Evolutionary conservation across 345 rosid genomes (phyloP).

Genomic region (Rhodamnia argentea): DNA sequence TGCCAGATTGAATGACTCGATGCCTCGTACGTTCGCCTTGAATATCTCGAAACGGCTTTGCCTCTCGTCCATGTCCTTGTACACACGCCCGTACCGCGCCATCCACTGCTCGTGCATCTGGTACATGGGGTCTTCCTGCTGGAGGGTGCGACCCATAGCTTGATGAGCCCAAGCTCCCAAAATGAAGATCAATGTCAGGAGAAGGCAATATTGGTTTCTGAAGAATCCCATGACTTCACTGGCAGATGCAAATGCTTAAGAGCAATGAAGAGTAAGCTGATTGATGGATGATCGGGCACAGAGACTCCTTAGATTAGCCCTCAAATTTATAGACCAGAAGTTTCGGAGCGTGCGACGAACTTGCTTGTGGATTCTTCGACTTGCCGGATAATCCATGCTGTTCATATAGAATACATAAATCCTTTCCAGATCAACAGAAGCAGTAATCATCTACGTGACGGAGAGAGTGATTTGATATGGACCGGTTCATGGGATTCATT

Average conservation of each 20-base stretch:
- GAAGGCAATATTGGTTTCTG: neutral
- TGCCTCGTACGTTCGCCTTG: conserved; percentile 18
- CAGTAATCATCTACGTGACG: neutral
- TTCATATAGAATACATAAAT: neutral
- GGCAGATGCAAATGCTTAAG: neutral
- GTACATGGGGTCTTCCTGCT: neutral
- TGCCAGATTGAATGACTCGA: conserved; percentile 21
- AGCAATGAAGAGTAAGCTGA: neutral
- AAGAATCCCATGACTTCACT: neutral
- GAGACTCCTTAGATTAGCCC: neutral
- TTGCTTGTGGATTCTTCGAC: neutral
- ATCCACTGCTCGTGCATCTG: conserved; percentile 24
- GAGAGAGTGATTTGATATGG: neutral
- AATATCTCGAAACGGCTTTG: conserved; percentile 25
- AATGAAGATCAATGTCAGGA: conserved; percentile 5
- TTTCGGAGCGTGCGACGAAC: neutral
- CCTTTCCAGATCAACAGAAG: neutral
- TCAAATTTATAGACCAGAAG: neutral
- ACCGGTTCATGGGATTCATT: neutral
- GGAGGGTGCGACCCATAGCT: conserved; percentile 3
- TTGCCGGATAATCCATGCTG: neutral
- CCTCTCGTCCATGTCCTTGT: conserved; percentile 15
- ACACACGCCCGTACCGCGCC: conserved; percentile 12
- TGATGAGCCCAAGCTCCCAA: conserved; percentile 2
- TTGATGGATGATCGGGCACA: neutral